phyloP scores from a whole-genome alignment of 2,329 filamentous ascomycete genomes.

The Penicillium sp. region DNA sequence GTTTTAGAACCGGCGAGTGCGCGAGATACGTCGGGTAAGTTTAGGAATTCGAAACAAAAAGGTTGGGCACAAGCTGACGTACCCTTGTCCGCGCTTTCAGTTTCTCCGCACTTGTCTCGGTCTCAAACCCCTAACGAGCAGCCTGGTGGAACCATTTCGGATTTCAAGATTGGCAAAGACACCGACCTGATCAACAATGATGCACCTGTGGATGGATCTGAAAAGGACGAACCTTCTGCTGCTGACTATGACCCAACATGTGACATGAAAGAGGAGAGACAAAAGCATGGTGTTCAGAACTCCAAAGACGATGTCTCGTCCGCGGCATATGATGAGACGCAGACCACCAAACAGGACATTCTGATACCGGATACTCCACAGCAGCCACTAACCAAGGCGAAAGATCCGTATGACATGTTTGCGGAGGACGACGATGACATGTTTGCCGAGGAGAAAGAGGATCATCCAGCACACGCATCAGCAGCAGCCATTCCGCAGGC shows the following conservation, averaged over 20 bases:
- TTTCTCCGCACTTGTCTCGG: slow-evolving; percentile 42
- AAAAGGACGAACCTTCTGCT: slow-evolving; percentile 76
- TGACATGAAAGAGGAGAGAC: slow-evolving; percentile 81
- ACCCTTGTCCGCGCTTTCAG: slow-evolving; percentile 9
- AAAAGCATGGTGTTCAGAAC: slow-evolving; percentile 61
- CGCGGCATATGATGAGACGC: slow-evolving; percentile 56
- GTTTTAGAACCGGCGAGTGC: slow-evolving; percentile 44
- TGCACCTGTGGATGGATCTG: slow-evolving; percentile 39
- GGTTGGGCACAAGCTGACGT: slow-evolving; percentile 9
- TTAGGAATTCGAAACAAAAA: background rate
- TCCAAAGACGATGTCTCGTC: slow-evolving; percentile 54
- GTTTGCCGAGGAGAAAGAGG: slow-evolving; percentile 70
- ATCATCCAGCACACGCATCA: slow-evolving; percentile 47
- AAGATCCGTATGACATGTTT: slow-evolving; percentile 61
- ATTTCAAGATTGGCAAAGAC: slow-evolving; percentile 62
- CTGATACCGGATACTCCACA: slow-evolving; percentile 41
- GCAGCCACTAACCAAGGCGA: slow-evolving; percentile 42
- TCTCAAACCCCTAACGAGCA: slow-evolving; percentile 47
- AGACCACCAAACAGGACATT: slow-evolving; percentile 51
- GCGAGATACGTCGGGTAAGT: slow-evolving; percentile 39
- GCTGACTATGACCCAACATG: slow-evolving; percentile 86
- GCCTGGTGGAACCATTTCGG: slow-evolving; percentile 52
- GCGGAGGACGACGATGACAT: slow-evolving; percentile 69
- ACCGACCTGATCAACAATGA: slow-evolving; percentile 60
- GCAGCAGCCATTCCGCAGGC: slow-evolving; percentile 50